These are phyloP conservation scores for Paracoccidioides lutzii DNA, from an alignment of 2,329 filamentous ascomycete genomes.

Conservation along the genomic window DNA sequence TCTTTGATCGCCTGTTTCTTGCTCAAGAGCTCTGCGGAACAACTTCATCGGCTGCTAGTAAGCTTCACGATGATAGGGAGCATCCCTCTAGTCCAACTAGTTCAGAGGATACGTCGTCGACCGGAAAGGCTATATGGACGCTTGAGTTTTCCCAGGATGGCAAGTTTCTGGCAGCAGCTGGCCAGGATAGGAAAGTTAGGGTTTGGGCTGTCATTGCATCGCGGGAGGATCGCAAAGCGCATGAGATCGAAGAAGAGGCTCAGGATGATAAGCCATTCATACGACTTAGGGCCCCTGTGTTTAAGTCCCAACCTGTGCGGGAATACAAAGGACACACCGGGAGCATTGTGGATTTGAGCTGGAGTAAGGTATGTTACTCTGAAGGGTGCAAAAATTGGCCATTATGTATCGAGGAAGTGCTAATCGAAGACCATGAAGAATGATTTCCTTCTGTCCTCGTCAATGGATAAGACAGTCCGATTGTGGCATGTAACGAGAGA, in stretches of 20 bases:
- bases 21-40: slow-evolving; percentile 75
- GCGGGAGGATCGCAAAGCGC: slow-evolving; percentile 59
- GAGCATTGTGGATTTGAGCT: slow-evolving; percentile 81
- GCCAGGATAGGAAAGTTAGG: slow-evolving; percentile 71
- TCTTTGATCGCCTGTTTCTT: slow-evolving; percentile 79
- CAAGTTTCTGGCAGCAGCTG: slow-evolving; percentile 79
- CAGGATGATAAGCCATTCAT: slow-evolving; percentile 40
- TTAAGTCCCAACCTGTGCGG: slow-evolving; percentile 61
- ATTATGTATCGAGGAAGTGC: background rate
- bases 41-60: slow-evolving; percentile 24
- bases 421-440: slow-evolving; percentile 41
- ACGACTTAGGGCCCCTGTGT: slow-evolving; percentile 78
- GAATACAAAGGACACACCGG: slow-evolving; percentile 75
- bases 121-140: slow-evolving; percentile 69
- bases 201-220: slow-evolving; percentile 83
- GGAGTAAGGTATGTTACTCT: slow-evolving; percentile 60
- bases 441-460: slow-evolving; percentile 87
- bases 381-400: too few relatives aligned
- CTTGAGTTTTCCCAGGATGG: slow-evolving; percentile 89
- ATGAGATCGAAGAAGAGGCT: slow-evolving; percentile 55
- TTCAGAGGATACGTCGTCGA: slow-evolving; percentile 15
- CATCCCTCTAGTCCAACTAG: slow-evolving; percentile 18
- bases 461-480: slow-evolving; percentile 94
- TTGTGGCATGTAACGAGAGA: slow-evolving; percentile 79
- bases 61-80: slow-evolving; percentile 22